Conservation (phyloP, 495 filamentous ascomycete species). For the Talaromyces borbonicus region DNA sequence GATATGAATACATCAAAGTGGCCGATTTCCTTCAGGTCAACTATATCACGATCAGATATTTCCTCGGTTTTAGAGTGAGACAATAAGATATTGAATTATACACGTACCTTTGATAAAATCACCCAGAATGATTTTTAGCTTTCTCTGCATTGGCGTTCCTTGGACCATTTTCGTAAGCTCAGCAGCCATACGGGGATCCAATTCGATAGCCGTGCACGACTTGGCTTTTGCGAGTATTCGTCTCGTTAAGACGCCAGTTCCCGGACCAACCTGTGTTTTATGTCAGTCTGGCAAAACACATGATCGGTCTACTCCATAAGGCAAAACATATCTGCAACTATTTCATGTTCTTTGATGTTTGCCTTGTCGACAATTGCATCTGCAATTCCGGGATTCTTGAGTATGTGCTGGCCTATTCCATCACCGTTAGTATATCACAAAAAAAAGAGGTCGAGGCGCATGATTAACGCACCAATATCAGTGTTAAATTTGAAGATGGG, state of each 20-base stretch:
- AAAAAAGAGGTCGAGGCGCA: not conserved
- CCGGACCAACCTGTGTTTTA: conserved; percentile 9
- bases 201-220: conserved; percentile 8
- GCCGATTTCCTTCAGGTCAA: conserved; percentile 7
- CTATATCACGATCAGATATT: not conserved
- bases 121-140: conserved; percentile 9
- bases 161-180: conserved; percentile 11
- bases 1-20: conserved; percentile 11
- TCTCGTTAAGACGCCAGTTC: conserved; percentile 9
- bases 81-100: not conserved
- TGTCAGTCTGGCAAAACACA: not conserved
- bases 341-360: conserved; percentile 9
- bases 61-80: not conserved
- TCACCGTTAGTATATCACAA: not conserved
- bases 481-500: conserved; percentile 13
- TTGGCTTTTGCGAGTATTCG: conserved; percentile 11
- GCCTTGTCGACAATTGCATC: conserved; percentile 12
- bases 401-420: conserved; percentile 10
- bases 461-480: conserved; percentile 5
- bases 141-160: conserved; percentile 8
- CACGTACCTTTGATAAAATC: conserved; percentile 10
- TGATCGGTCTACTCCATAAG: not conserved
- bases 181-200: conserved; percentile 12
- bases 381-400: conserved; percentile 10
- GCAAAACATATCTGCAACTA: conserved; percentile 4